Conservation (phyloP, 2,329 filamentous ascomycete genomes). For the Monilinia polystroma region DNA sequence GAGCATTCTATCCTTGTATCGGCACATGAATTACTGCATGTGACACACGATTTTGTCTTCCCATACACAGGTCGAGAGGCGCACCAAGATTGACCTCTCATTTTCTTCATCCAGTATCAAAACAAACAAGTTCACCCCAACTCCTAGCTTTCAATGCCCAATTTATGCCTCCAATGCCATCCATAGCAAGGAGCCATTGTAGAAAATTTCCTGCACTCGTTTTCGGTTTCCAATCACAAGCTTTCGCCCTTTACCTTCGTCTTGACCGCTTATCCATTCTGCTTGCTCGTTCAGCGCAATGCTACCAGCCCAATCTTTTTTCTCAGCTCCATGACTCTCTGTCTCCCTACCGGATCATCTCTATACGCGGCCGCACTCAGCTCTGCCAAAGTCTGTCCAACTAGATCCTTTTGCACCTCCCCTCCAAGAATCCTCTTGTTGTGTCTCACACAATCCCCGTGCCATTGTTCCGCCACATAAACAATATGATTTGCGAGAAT, state of each 20-base stretch:
- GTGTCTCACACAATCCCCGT: conserved; percentile 52
- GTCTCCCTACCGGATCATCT: conserved; percentile 42
- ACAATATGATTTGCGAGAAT: conserved; percentile 61
- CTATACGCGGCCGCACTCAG: conserved; percentile 10
- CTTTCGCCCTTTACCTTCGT: not conserved
- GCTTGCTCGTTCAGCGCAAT: conserved; percentile 2
- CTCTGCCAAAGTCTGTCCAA: conserved; percentile 14
- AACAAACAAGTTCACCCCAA: conserved; percentile 13
- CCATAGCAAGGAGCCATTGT: not conserved
- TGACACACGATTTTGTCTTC: not conserved
- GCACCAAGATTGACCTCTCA: not conserved
- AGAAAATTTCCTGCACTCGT: conserved; percentile 3
- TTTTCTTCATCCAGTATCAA: conserved; percentile 1
- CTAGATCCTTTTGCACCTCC: conserved; percentile 51
- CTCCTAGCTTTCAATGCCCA: conserved; percentile 17
- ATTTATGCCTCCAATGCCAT: conserved; percentile 6
- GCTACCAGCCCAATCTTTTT: conserved; percentile 39
- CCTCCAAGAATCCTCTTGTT: conserved; percentile 59
- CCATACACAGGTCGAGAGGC: not conserved
- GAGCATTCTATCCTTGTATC: not conserved
- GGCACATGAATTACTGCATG: not conserved
- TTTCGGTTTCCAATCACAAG: conserved; percentile 16
- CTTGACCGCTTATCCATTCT: not conserved
- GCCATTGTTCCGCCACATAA: conserved; percentile 62
- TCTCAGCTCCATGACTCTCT: conserved; percentile 44